phyloP scores from a whole-genome alignment of 2,329 filamentous ascomycete species.

The Leptosphaerulina australis region DNA sequence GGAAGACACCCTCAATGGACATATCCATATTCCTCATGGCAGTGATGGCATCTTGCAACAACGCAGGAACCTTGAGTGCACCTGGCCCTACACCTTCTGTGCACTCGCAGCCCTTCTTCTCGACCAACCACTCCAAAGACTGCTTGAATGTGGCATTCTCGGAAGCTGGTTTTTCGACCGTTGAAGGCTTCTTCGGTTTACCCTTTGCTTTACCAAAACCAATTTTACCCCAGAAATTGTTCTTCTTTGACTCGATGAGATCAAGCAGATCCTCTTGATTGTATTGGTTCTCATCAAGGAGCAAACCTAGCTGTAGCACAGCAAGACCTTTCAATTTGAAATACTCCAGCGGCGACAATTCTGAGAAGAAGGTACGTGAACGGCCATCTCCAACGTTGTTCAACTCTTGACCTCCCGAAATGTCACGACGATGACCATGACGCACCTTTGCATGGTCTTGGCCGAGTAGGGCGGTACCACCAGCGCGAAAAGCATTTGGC shows the following conservation, averaged over 20 bases:
- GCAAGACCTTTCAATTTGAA: conserved; percentile 97
- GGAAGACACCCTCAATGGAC: conserved; percentile 97
- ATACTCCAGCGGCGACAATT: conserved; percentile 92
- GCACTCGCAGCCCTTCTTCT: conserved; percentile 94
- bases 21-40: conserved; percentile 99
- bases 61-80: conserved; percentile 84
- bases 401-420: conserved; percentile 62
- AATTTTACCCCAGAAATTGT: conserved; percentile 98
- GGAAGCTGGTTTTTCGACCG: conserved; percentile 43
- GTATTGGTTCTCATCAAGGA: conserved; percentile 89
- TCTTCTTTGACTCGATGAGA: conserved; percentile 90
- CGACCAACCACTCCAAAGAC: conserved; percentile 83
- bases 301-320: conserved; percentile 90
- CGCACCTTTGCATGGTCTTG: conserved; percentile 69
- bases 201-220: conserved; percentile 88
- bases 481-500: conserved; percentile 77
- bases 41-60: conserved; percentile 91
- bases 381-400: conserved; percentile 59
- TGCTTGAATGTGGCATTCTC: conserved; percentile 89
- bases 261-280: conserved; percentile 90
- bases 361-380: conserved; percentile 88
- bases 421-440: conserved; percentile 71
- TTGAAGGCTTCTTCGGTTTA: conserved; percentile 74
- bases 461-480: conserved; percentile 70
- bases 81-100: conserved; percentile 95